Conservation (phyloP, 2,329 filamentous ascomycete genomes). For the Xylaria hypoxylon region DNA sequence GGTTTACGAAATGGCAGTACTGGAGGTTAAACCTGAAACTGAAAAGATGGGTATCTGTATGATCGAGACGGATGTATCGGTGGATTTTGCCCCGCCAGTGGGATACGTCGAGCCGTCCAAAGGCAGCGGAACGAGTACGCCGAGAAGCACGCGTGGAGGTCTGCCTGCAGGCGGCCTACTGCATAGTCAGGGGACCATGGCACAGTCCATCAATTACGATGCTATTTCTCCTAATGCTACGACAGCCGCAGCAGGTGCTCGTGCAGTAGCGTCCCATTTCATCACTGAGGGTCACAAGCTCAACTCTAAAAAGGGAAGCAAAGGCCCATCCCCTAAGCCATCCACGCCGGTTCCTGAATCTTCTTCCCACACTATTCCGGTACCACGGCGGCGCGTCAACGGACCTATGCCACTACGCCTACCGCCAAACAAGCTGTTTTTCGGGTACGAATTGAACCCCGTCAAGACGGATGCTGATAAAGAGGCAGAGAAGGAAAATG, state of each 20-base stretch:
- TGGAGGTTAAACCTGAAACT: constrained; percentile 90
- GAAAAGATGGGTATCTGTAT: constrained; percentile 90
- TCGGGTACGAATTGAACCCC: constrained; percentile 93
- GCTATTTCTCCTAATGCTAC: constrained; percentile 84
- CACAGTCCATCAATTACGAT: constrained; percentile 95
- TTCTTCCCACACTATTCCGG: constrained; percentile 55
- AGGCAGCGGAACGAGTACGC: constrained; percentile 86
- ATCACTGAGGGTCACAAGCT: constrained; percentile 82
- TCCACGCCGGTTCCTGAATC: constrained; percentile 76
- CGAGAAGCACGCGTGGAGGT: constrained; percentile 73
- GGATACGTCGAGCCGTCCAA: constrained; percentile 91
- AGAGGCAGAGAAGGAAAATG: constrained; percentile 73
- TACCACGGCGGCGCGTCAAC: constrained; percentile 67
- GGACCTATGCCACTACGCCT: constrained; percentile 88
- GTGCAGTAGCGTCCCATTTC: constrained; percentile 75
- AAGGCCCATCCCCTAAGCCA: constrained; percentile 77
- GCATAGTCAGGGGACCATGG: constrained; percentile 92
- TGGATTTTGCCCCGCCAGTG: constrained; percentile 94
- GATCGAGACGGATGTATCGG: constrained; percentile 94
- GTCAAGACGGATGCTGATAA: constrained; percentile 82
- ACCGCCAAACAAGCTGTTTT: constrained; percentile 91
- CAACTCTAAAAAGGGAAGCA: constrained; percentile 83
- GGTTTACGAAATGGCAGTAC: constrained; percentile 89
- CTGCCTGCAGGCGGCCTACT: constrained; percentile 78
- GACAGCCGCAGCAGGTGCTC: constrained; percentile 66